A percentile compares a stretch with the other conserved stretches of the same genome.
phyloP scores from a whole-genome alignment of 345 rosid genomes.

The Theobroma cacao region DNA sequence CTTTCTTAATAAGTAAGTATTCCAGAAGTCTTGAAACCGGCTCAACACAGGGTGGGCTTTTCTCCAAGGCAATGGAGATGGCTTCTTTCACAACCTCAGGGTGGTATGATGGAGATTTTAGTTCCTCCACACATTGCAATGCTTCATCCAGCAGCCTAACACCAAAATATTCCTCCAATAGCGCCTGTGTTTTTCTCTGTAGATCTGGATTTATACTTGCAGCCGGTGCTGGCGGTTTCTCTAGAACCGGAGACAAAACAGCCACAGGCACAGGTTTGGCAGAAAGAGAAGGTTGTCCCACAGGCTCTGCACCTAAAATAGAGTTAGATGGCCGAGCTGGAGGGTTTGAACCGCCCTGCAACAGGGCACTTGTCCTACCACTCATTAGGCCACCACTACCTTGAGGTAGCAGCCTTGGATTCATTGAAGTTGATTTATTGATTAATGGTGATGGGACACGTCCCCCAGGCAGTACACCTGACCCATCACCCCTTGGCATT shows the following conservation, averaged over 20 bases:
- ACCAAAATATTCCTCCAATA: constrained; percentile 72
- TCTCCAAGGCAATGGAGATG: constrained; percentile 64
- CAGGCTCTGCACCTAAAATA: constrained; percentile 28
- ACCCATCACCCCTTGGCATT: constrained; percentile 76
- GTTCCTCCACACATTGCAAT: constrained; percentile 66
- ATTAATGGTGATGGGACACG: constrained; percentile 43
- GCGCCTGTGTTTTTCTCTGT: constrained; percentile 54
- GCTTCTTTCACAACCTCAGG: constrained; percentile 86
- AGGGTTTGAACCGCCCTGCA: constrained; percentile 55
- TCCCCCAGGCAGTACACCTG: constrained; percentile 41
- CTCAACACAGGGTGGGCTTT: constrained; percentile 59
- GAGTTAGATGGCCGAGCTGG: constrained; percentile 26
- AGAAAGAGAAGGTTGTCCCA: constrained; percentile 25
- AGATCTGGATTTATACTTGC: constrained; percentile 44
- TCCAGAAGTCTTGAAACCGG: constrained; percentile 49
- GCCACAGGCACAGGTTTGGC: constrained; percentile 21
- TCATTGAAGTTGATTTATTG: constrained; percentile 52
- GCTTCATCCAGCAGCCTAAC: constrained; percentile 64
- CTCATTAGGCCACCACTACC: constrained; percentile 63
- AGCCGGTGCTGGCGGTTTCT: constrained; percentile 33
- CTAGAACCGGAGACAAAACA: constrained; percentile 12
- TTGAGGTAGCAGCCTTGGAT: constrained; percentile 70
- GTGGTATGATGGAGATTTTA: constrained; percentile 59
- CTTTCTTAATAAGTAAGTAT: constrained; percentile 43
- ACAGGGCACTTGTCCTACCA: constrained; percentile 72